Conservation (phyloP, 306 rosid genomes). For the Lathyrus aphaca region DNA sequence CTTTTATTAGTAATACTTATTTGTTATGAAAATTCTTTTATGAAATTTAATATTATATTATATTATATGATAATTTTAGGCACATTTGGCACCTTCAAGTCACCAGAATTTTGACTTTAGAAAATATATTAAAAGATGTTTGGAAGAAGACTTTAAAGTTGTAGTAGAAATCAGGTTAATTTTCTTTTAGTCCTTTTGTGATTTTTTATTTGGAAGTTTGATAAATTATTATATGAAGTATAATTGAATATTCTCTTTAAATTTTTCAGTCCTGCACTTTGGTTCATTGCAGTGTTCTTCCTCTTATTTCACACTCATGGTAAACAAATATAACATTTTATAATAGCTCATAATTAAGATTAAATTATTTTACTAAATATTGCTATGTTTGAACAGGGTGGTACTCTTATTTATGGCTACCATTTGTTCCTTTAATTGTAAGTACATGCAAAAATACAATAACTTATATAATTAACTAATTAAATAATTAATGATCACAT, state of each 20-base stretch:
- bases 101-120: constrained; percentile 72
- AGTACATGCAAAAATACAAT: constrained; percentile 40
- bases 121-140: constrained; percentile 74
- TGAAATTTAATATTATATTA: neutral
- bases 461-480: neutral
- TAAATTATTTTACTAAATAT: neutral
- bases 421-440: constrained; percentile 82
- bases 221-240: constrained; percentile 4
- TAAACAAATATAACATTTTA: constrained; percentile 29
- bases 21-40: neutral
- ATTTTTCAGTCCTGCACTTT: constrained; percentile 68
- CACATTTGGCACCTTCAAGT: constrained; percentile 89
- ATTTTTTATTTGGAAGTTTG: neutral
- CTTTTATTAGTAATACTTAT: neutral
- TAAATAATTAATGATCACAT: neutral
- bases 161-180: constrained; percentile 87
- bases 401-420: constrained; percentile 80
- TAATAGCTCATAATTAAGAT: neutral
- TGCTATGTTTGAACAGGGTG: constrained; percentile 55
- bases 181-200: neutral
- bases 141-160: constrained; percentile 90
- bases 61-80: constrained; percentile 49
- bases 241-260: neutral
- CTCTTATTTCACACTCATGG: constrained; percentile 80
- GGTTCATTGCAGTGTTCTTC: constrained; percentile 80